phyloP scores from a whole-genome alignment of 441 rosid species.

The Adansonia rubrostipa region DNA sequence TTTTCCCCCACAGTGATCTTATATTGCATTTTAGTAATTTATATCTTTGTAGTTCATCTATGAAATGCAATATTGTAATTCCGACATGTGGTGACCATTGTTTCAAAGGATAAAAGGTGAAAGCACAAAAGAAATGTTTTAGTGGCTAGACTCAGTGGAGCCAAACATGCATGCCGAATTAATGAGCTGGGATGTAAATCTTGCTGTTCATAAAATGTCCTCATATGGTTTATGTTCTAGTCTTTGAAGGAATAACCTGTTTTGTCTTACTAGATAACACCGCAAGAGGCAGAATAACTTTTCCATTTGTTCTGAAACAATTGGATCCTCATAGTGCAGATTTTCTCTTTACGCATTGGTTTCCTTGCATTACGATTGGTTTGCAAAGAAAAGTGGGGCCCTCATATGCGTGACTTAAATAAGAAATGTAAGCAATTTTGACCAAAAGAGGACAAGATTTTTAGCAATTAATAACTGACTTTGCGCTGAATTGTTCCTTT shows the following conservation, averaged over 20 bases:
- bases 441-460: not conserved
- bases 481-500: not conserved
- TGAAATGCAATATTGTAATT: slow-evolving; percentile 6
- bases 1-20: not conserved
- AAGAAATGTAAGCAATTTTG: not conserved
- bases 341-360: not conserved
- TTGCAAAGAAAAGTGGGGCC: slow-evolving; percentile 2
- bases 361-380: not conserved
- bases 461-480: not conserved
- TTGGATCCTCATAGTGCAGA: not conserved
- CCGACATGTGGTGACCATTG: not conserved
- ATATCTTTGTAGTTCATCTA: not conserved
- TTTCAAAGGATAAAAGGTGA: not conserved
- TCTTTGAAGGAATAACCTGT: slow-evolving; percentile 1
- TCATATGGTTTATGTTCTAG: not conserved
- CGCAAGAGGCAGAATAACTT: not conserved
- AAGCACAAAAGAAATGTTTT: slow-evolving; percentile 12
- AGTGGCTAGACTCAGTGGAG: not conserved
- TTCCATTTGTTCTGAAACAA: not conserved
- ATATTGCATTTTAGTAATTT: not conserved
- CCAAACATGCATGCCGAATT: not conserved
- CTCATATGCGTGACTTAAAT: not conserved
- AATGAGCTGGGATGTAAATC: slow-evolving; percentile 14
- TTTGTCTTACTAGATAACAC: not conserved
- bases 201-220: not conserved